Conservation (phyloP, 2,329 filamentous ascomycete genomes). For the Ophiostoma tasmaniense region DNA sequence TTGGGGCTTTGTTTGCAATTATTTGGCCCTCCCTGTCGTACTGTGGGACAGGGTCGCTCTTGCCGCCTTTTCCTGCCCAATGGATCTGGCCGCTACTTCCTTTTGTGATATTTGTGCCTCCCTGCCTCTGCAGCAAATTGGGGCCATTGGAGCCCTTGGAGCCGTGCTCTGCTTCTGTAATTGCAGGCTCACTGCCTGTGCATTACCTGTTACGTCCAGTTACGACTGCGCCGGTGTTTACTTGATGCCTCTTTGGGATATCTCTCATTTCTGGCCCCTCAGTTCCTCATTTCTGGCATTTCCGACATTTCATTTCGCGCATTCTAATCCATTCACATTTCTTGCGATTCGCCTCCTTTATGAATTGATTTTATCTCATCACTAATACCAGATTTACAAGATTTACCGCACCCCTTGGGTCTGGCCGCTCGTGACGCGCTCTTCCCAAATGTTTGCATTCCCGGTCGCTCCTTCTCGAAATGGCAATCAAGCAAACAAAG, state of each 20-base stretch:
- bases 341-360: not conserved
- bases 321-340: not conserved
- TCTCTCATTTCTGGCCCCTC: not conserved
- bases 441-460: not conserved
- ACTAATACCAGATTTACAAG: too few species aligned
- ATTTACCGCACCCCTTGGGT: not conserved
- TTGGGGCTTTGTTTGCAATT: not conserved
- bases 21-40: not conserved
- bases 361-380: too few species aligned
- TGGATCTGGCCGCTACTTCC: not conserved
- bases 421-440: not conserved
- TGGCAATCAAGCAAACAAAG: not conserved
- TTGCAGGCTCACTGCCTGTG: not conserved
- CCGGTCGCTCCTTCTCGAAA: conserved; percentile 7
- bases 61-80: not conserved
- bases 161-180: not conserved
- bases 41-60: conserved; percentile 3
- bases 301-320: not conserved
- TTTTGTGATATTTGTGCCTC: not conserved
- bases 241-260: not conserved
- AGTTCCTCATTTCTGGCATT: not conserved
- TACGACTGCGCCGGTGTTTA: not conserved
- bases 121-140: not conserved
- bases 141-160: not conserved
- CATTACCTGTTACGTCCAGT: not conserved